A percentile compares a stretch with the other conserved stretches of the same genome.
These are phyloP conservation scores for Protomyces arabidopsidicola DNA, from an alignment of 1,139 yeast genomes.

Conservation along the genomic window DNA sequence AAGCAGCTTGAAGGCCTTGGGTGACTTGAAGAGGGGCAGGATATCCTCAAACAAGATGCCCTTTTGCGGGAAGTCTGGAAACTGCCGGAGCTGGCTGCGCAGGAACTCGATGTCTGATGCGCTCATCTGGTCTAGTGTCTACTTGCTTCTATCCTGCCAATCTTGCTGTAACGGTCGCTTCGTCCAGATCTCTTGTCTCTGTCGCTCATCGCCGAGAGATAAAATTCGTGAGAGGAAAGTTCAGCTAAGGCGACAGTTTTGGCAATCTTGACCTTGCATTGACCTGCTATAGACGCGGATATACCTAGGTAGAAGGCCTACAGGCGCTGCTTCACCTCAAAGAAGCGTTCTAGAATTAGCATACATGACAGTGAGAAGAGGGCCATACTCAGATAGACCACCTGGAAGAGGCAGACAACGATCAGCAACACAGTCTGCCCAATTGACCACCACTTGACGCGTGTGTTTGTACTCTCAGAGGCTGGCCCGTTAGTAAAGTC, in stretches of 20 bases:
- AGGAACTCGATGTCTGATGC: constrained; percentile 13
- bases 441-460: constrained; percentile 97
- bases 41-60: constrained; percentile 96
- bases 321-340: constrained; percentile 63
- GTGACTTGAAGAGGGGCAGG: constrained; percentile 81
- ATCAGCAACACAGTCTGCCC: constrained; percentile 85
- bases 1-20: constrained; percentile 71
- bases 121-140: background rate
- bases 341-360: constrained; percentile 56
- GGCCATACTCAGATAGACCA: constrained; percentile 37
- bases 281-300: too few relatives aligned
- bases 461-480: constrained; percentile 80
- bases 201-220: too few relatives aligned
- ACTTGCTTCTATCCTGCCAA: too few relatives aligned
- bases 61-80: constrained; percentile 86
- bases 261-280: too few relatives aligned
- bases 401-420: constrained; percentile 84
- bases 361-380: background rate
- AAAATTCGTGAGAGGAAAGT: too few relatives aligned
- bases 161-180: too few relatives aligned
- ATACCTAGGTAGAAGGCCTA: background rate
- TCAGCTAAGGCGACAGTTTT: too few relatives aligned
- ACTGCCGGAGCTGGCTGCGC: constrained; percentile 37
- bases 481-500: background rate
- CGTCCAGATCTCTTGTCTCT: too few relatives aligned